Percentiles rank a stretch among this genome's conserved stretches.
Conservation (phyloP, 164 flowering plant genomes). For the Tetrastigma voinierianum region DNA sequence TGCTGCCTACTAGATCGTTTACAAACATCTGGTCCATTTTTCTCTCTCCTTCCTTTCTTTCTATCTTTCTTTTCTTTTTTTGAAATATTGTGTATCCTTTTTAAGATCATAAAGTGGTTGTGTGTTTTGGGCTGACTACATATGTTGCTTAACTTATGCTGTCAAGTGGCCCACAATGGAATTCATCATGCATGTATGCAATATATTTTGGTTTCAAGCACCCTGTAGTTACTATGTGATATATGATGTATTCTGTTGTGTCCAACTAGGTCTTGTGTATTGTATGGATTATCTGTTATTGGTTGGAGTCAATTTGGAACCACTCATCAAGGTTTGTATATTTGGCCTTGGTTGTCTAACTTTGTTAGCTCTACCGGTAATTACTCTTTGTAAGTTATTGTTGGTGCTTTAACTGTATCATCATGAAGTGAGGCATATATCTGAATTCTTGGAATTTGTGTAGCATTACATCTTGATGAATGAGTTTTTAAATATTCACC, state of each 20-base stretch:
- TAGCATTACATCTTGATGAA: too few species aligned
- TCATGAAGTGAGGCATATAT: too few species aligned
- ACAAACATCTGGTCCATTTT: too few species aligned
- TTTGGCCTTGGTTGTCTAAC: background rate
- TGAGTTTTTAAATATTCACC: too few species aligned
- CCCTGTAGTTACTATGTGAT: background rate
- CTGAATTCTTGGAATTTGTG: background rate
- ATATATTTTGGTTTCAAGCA: background rate
- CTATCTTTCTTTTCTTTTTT: too few species aligned
- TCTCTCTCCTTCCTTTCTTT: too few species aligned
- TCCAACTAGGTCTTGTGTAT: constrained; percentile 70
- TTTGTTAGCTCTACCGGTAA: background rate
- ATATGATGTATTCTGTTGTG: constrained; percentile 1
- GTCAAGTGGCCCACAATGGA: too few species aligned
- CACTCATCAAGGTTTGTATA: constrained; percentile 70
- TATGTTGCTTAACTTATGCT: too few species aligned
- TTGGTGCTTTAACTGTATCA: background rate
- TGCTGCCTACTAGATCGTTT: too few species aligned
- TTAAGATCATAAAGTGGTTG: too few species aligned
- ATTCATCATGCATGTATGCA: background rate
- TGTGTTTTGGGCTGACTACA: too few species aligned
- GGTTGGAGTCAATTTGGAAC: constrained; percentile 75
- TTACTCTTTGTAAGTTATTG: background rate
- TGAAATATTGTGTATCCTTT: too few species aligned
- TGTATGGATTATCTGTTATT: constrained; percentile 94